Evolutionary conservation across 768 basidiomycete genomes (phyloP), one percentile per base, ranked within the genome.

Genomic region (Dioszegia aurantiaca): DNA sequence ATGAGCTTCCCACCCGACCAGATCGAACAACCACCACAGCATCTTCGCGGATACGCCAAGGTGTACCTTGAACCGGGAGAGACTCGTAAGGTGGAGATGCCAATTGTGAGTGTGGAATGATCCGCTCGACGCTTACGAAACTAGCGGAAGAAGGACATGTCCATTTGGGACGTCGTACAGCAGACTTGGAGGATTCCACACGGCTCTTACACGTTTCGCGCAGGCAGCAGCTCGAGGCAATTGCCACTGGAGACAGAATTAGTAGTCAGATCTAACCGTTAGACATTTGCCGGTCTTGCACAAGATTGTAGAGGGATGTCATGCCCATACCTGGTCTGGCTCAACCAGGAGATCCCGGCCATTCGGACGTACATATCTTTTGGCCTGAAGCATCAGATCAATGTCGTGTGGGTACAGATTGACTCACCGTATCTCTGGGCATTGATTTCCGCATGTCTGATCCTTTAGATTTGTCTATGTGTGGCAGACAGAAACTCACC

Each of bases 161-260:
- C 70, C 4, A 81, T 88, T 55, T 90, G 88, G 90, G 87, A 90
- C 73, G 82, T 82, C 1, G 81, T 76, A 10, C 79, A 86, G 24
- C 89, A 91, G 74, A 84, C 86, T 2, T 91, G 90, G 89, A 78
- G 79, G 60, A 83, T 82, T 62, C 88, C 89, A 0, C 67, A 76
- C 1, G 89, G 88, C 1, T 79, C 70, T 40, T 84, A 87, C 67
- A 77, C 77, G 21, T 80, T 91, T 48, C 81, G 83, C 4, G 77
- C 89, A 37, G 87, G 87, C 4, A 59, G 56, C 28, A 70, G 68
- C 55, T 72, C 70, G 10, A 63, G 66, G 30, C 40, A 51, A 2
- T 31, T 72, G 26, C 65, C 63, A 10, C 46, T 66, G n/a, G 28
- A 31, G 41, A 43, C 28, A 3, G 46, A 11, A 4, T 12, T 31